These are phyloP conservation scores for Tillandsia leiboldiana DNA, from an alignment of 176 grass and related monocot species.

Conservation along the genomic window DNA sequence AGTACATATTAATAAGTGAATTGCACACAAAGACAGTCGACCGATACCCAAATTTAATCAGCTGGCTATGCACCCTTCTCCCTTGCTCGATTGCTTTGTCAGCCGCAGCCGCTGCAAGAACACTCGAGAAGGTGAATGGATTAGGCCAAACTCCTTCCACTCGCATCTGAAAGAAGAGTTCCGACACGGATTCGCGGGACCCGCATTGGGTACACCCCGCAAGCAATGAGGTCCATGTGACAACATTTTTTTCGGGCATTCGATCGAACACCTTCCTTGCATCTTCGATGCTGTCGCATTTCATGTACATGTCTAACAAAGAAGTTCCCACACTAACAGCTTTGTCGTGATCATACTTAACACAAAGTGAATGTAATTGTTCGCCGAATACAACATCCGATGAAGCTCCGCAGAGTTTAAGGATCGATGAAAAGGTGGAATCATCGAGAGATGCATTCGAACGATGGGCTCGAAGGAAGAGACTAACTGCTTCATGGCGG, in stretches of 20 bases:
- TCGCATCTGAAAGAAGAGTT: slow-evolving; percentile 45
- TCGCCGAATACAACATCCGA: slow-evolving; percentile 19
- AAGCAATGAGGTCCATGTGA: slow-evolving; percentile 39
- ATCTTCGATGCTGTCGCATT: slow-evolving; percentile 6
- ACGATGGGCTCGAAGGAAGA: slow-evolving; percentile 16
- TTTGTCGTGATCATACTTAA: slow-evolving; percentile 20
- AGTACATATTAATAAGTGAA: slow-evolving; percentile 62
- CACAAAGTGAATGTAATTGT: slow-evolving; percentile 47
- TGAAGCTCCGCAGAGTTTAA: slow-evolving; percentile 24
- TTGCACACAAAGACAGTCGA: slow-evolving; percentile 31
- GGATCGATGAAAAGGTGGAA: slow-evolving; percentile 15
- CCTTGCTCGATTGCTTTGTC: slow-evolving; percentile 15
- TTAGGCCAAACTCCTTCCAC: slow-evolving; percentile 29
- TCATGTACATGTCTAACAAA: slow-evolving; percentile 43
- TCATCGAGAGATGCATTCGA: neutral
- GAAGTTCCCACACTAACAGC: slow-evolving; percentile 28
- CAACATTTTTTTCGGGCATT: slow-evolving; percentile 38
- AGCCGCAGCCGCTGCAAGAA: slow-evolving; percentile 32
- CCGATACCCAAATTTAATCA: slow-evolving; percentile 38
- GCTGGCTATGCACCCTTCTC: slow-evolving; percentile 26
- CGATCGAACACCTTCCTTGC: slow-evolving; percentile 28
- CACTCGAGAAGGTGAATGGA: slow-evolving; percentile 22
- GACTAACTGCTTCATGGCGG: slow-evolving; percentile 9
- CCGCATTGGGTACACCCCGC: slow-evolving; percentile 16
- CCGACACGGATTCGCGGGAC: slow-evolving; percentile 1